Evolutionary conservation across 148 eudicot species (phyloP).

Genomic region (Fagopyrum homotropicum): DNA sequence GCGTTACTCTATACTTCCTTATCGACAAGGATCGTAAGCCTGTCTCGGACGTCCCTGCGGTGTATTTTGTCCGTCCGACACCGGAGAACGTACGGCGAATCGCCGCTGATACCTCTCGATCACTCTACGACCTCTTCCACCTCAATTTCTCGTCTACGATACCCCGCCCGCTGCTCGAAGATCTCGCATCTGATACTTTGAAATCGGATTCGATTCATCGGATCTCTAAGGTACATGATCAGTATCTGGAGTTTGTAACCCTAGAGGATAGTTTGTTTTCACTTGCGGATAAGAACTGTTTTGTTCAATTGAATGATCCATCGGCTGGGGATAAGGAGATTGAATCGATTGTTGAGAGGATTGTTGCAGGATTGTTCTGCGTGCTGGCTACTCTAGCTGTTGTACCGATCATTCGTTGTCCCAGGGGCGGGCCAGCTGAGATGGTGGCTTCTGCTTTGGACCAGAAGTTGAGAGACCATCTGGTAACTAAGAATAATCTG

Average conservation of each 20-base stretch:
- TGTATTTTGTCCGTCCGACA: conserved; percentile 71
- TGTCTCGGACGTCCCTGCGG: conserved; percentile 84
- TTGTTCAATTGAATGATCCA: conserved; percentile 84
- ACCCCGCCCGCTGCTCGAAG: conserved; percentile 77
- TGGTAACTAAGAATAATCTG: conserved; percentile 79
- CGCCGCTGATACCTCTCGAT: conserved; percentile 45
- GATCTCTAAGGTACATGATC: conserved; percentile 82
- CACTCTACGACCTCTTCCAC: conserved; percentile 77
- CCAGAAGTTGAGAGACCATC: conserved; percentile 84
- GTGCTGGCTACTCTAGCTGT: conserved; percentile 81
- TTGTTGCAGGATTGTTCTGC: conserved; percentile 79
- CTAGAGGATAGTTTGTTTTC: conserved; percentile 85
- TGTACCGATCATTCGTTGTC: conserved; percentile 81
- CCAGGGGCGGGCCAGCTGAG: conserved; percentile 89
- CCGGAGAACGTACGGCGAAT: conserved; percentile 51
- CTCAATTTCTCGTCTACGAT: conserved; percentile 82
- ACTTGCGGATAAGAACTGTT: conserved; percentile 64
- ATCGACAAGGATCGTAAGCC: conserved; percentile 86
- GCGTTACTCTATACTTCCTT: conserved; percentile 84
- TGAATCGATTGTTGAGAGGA: conserved; percentile 62
- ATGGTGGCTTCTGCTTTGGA: conserved; percentile 86
- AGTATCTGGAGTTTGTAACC: conserved; percentile 87
- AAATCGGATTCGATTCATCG: conserved; percentile 54
- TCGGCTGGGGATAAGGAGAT: conserved; percentile 73
- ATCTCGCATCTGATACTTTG: conserved; percentile 63